Evolutionary conservation across 1,284 basidiomycete genomes (phyloP).

Genomic region (Fomitopsis palustris): DNA sequence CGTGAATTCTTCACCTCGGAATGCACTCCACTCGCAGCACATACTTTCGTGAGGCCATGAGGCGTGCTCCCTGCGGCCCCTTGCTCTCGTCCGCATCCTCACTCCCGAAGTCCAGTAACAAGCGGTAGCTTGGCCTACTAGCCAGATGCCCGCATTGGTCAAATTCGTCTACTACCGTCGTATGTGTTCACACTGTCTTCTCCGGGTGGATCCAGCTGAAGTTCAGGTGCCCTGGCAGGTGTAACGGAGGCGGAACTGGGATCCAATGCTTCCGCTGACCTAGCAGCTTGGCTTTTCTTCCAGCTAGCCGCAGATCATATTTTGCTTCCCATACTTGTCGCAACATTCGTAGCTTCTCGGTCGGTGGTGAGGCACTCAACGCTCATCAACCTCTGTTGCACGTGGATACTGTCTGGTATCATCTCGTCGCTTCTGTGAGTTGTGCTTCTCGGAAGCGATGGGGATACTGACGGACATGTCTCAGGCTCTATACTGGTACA

Average conservation of each 20-base stretch:
- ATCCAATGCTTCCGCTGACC: constrained; percentile 15
- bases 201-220: background rate
- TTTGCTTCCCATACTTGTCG: constrained; percentile 43
- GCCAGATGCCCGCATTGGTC: background rate
- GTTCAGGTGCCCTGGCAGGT: constrained; percentile 7
- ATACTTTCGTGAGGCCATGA: background rate
- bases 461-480: constrained; percentile 6
- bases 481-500: constrained; percentile 31
- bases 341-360: constrained; percentile 42
- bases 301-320: constrained; percentile 47
- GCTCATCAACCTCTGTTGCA: constrained; percentile 49
- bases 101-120: background rate
- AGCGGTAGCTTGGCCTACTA: background rate
- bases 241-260: constrained; percentile 16
- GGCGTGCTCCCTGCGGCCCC: background rate
- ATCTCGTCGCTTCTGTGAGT: constrained; percentile 39
- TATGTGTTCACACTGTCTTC: background rate
- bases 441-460: constrained; percentile 30
- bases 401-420: constrained; percentile 37
- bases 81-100: background rate
- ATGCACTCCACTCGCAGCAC: constrained; percentile 11
- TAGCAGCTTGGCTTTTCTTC: constrained; percentile 39
- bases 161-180: constrained; percentile 3
- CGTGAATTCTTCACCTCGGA: background rate
- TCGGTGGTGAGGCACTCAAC: constrained; percentile 41